These are phyloP conservation scores for Solanum etuberosum DNA, from an alignment of 257 asterid species.

Conservation along the genomic window DNA sequence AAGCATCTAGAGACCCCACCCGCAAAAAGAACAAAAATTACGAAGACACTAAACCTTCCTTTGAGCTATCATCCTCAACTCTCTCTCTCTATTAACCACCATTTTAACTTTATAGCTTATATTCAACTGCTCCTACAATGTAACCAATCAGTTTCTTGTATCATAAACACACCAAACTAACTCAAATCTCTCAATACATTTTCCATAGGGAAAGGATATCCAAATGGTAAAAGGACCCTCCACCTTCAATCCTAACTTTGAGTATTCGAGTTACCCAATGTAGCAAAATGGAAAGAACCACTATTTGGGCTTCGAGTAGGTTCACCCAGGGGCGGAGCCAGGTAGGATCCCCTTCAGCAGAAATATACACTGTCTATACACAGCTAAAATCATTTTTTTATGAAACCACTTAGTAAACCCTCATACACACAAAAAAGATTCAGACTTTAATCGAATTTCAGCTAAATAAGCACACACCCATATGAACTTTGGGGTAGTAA, in stretches of 20 bases:
- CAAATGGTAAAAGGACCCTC: not conserved
- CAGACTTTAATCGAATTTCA: not conserved
- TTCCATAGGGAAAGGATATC: not conserved
- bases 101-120: not conserved
- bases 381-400: not conserved
- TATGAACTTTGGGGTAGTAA: not conserved
- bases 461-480: not conserved
- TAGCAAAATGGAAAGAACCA: not conserved
- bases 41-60: not conserved
- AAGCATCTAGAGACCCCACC: not conserved
- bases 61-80: not conserved
- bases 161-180: not conserved
- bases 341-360: not conserved
- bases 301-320: not conserved
- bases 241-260: not conserved
- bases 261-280: not conserved
- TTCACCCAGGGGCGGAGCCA: not conserved
- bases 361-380: not conserved
- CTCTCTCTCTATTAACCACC: not conserved
- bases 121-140: not conserved
- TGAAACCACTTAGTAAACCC: not conserved
- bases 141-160: not conserved
- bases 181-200: not conserved
- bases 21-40: not conserved
- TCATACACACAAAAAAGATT: not conserved